Conservation (phyloP, 2,329 filamentous ascomycete genomes). For the Lasiodiplodia hormozganensis region DNA sequence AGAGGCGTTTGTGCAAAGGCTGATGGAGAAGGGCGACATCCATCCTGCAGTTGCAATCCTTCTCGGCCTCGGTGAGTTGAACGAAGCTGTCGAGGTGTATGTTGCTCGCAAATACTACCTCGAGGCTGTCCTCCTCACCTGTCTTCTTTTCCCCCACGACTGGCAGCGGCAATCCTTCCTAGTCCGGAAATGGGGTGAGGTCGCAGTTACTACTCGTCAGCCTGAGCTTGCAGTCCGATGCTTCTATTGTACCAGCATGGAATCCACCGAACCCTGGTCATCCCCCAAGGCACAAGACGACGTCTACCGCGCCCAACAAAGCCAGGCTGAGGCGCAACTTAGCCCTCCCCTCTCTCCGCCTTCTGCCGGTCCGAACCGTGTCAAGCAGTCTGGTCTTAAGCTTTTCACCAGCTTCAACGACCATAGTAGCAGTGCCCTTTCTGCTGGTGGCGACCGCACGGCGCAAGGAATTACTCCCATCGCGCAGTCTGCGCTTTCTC, state of each 20-base stretch:
- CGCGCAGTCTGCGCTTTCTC: constrained; percentile 70
- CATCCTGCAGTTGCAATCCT: constrained; percentile 93
- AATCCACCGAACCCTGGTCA: constrained; percentile 85
- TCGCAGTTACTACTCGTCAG: constrained; percentile 84
- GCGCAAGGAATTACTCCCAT: constrained; percentile 88
- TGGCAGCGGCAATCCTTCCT: constrained; percentile 92
- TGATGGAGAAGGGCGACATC: constrained; percentile 87
- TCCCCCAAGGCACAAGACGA: constrained; percentile 78
- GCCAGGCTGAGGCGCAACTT: constrained; percentile 59
- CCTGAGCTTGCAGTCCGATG: constrained; percentile 90
- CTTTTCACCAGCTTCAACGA: constrained; percentile 89
- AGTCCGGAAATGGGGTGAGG: constrained; percentile 93
- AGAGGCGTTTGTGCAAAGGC: constrained; percentile 85
- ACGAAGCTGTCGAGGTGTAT: constrained; percentile 96
- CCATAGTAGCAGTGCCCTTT: constrained; percentile 63
- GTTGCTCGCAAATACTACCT: constrained; percentile 89
- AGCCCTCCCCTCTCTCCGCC: constrained; percentile 80
- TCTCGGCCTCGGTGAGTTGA: constrained; percentile 87
- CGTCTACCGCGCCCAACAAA: constrained; percentile 62
- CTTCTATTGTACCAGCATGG: constrained; percentile 88
- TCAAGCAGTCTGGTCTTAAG: constrained; percentile 84
- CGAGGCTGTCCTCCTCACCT: constrained; percentile 90
- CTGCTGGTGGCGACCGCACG: constrained; percentile 68
- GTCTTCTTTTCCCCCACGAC: constrained; percentile 79
- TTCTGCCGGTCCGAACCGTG: constrained; percentile 49